These are phyloP conservation scores for Tuber calosporum DNA, from an alignment of 495 filamentous ascomycete genomes.

Conservation along the genomic window DNA sequence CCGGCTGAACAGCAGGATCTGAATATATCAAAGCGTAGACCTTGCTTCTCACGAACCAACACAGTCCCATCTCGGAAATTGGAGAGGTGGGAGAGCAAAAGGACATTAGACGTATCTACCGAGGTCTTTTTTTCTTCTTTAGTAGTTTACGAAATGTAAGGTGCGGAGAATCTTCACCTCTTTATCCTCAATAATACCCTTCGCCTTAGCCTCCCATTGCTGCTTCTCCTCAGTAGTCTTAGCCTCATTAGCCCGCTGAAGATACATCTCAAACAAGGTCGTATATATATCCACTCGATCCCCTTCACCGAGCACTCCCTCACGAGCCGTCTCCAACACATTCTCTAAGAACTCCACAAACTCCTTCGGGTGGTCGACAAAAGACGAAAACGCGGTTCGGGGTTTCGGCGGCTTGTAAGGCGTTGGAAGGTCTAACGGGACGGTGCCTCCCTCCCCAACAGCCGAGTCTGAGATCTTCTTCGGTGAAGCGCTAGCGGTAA, in stretches of 20 bases:
- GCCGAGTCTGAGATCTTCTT: conserved; percentile 40
- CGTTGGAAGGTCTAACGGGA: conserved; percentile 30
- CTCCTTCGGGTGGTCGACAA: conserved; percentile 84
- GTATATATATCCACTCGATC: conserved; percentile 86
- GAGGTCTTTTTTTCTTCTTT: conserved; percentile 51
- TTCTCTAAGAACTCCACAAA: conserved; percentile 86
- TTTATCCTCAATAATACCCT: conserved; percentile 68
- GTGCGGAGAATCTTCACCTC: conserved; percentile 47
- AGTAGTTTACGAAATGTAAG: conserved; percentile 19
- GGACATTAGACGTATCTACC: conserved; percentile 88
- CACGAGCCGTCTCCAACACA: conserved; percentile 57
- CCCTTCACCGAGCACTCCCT: conserved; percentile 23
- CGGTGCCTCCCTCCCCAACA: conserved; percentile 39
- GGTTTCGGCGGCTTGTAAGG: conserved; percentile 67
- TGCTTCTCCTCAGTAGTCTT: conserved; percentile 67
- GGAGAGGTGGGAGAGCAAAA: conserved; percentile 85
- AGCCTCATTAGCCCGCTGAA: conserved; percentile 65
- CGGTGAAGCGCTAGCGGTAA: conserved; percentile 24
- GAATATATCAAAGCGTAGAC: conserved; percentile 89
- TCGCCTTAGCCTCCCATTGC: conserved; percentile 85
- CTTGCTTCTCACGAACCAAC: conserved; percentile 87
- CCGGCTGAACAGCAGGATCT: conserved; percentile 90
- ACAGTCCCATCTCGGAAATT: conserved; percentile 85
- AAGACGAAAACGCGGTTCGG: conserved; percentile 87
- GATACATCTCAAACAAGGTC: conserved; percentile 94